These are phyloP conservation scores for Ceratocystis colombiana DNA, from an alignment of 2,329 filamentous ascomycete species.

Conservation along the genomic window DNA sequence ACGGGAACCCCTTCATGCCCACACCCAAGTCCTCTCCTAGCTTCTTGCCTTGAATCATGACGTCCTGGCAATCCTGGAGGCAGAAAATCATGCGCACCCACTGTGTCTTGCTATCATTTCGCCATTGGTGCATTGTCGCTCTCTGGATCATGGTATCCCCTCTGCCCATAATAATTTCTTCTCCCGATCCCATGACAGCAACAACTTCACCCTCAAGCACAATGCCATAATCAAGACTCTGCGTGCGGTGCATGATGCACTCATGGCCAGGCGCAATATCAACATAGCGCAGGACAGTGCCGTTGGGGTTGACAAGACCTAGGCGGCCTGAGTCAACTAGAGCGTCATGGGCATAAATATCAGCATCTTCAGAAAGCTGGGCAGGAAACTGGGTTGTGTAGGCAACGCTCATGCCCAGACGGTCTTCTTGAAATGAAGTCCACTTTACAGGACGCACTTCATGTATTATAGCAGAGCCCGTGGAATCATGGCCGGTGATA, in stretches of 20 bases:
- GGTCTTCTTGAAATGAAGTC: constrained; percentile 30
- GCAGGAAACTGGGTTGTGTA: constrained; percentile 38
- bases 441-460: constrained; percentile 26
- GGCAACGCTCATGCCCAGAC: constrained; percentile 35
- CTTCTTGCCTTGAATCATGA: constrained; percentile 18
- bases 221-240: constrained; percentile 46
- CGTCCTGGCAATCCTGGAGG: constrained; percentile 33
- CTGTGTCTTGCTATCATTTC: constrained; percentile 39
- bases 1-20: constrained; percentile 16
- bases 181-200: constrained; percentile 44
- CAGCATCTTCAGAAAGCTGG: constrained; percentile 35
- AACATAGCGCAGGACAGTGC: constrained; percentile 40
- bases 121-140: constrained; percentile 46
- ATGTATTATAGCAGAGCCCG: constrained; percentile 26
- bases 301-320: constrained; percentile 32
- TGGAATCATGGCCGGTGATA: constrained; percentile 24
- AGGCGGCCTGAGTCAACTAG: constrained; percentile 29
- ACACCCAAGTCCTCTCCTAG: constrained; percentile 21
- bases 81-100: constrained; percentile 41
- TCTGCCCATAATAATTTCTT: constrained; percentile 37
- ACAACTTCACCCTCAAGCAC: constrained; percentile 46
- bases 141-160: constrained; percentile 49
- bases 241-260: constrained; percentile 42
- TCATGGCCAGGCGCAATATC: constrained; percentile 39
- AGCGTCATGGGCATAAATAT: constrained; percentile 34